phyloP scores from a whole-genome alignment of 148 eudicot species.

The Limonium bicolor region DNA sequence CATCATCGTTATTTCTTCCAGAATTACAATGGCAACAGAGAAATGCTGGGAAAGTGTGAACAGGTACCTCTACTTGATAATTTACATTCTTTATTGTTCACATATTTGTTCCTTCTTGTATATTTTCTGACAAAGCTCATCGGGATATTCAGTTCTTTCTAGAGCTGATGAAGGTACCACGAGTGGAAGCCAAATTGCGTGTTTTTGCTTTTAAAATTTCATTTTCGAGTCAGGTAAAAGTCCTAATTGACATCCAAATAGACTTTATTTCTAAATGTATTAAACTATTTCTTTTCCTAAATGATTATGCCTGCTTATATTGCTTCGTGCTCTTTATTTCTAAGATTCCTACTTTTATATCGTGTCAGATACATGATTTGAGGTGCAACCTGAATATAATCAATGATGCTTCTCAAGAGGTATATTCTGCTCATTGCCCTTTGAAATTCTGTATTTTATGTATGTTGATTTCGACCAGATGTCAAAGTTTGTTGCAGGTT shows the following conservation, averaged over 20 bases:
- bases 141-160: constrained; percentile 91
- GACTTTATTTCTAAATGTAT: too few species aligned
- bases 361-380: constrained; percentile 79
- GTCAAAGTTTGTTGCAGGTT: constrained; percentile 32
- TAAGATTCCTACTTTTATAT: too few species aligned
- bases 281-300: too few species aligned
- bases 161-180: constrained; percentile 97
- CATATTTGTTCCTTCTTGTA: too few species aligned
- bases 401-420: constrained; percentile 80
- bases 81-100: too few species aligned
- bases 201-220: constrained; percentile 89
- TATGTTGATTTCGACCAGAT: too few species aligned
- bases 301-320: too few species aligned
- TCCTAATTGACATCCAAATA: neutral
- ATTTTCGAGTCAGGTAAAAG: constrained; percentile 78
- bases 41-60: constrained; percentile 97
- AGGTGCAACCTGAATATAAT: constrained; percentile 62
- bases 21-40: constrained; percentile 80
- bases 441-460: too few species aligned
- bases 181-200: constrained; percentile 88
- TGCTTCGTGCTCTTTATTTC: too few species aligned
- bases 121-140: too few species aligned
- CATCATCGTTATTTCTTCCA: constrained; percentile 17
- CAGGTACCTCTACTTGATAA: too few species aligned
- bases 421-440: too few species aligned